phyloP scores from a whole-genome alignment of 345 rosid genomes.

The Citrus sp. region DNA sequence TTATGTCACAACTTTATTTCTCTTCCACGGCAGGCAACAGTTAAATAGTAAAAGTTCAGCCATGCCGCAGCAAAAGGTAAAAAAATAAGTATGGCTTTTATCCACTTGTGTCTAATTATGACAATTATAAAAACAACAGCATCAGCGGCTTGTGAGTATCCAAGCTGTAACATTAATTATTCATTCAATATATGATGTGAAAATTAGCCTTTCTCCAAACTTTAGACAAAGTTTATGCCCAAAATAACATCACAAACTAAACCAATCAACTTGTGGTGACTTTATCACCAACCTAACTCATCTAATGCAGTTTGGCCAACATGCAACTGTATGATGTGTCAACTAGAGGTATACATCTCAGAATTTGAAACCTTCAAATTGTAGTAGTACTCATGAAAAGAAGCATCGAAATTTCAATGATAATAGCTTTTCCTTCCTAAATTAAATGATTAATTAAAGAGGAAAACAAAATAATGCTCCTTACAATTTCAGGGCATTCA shows the following conservation, averaged over 20 bases:
- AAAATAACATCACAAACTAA: background rate
- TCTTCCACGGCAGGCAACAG: background rate
- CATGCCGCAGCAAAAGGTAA: background rate
- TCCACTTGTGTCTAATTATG: background rate
- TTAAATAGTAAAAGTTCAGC: background rate
- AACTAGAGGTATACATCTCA: background rate
- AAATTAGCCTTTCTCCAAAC: background rate
- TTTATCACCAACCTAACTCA: background rate
- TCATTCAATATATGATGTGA: background rate
- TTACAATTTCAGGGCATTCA: slow-evolving; percentile 87
- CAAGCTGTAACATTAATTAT: background rate
- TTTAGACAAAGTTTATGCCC: background rate
- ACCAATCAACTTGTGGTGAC: background rate
- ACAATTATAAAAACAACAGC: background rate
- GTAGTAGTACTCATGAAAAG: background rate
- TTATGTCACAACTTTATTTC: background rate
- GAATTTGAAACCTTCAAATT: background rate
- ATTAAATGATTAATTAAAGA: too few species aligned
- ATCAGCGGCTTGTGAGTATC: background rate
- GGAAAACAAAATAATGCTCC: slow-evolving; percentile 17
- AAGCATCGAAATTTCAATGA: background rate
- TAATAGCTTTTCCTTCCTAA: background rate
- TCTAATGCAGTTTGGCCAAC: background rate
- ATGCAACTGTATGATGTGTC: background rate
- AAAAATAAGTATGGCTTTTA: background rate